Evolutionary conservation across 2,329 filamentous ascomycete genomes (phyloP).

Genomic region (Sporothrix brunneoviolacea): DNA sequence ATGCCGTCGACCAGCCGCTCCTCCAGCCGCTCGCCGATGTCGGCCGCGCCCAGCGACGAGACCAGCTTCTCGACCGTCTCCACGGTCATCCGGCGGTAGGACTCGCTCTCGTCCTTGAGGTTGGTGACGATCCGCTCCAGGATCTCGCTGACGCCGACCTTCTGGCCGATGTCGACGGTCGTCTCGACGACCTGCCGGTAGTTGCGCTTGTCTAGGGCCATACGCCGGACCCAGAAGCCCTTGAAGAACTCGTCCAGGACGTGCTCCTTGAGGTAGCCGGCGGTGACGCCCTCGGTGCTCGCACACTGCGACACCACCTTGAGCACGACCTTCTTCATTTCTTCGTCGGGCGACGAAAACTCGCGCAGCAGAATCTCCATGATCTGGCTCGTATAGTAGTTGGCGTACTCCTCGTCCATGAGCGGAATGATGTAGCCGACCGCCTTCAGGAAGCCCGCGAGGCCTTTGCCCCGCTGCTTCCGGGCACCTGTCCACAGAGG

Average conservation of each 20-base stretch:
- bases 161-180: constrained; percentile 92
- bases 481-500: constrained; percentile 93
- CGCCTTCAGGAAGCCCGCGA: constrained; percentile 93
- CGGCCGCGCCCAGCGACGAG: constrained; percentile 84
- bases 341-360: constrained; percentile 93
- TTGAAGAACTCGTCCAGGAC: constrained; percentile 97
- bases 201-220: constrained; percentile 96
- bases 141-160: constrained; percentile 95
- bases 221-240: constrained; percentile 94
- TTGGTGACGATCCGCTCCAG: constrained; percentile 89
- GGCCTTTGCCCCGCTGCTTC: constrained; percentile 92
- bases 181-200: constrained; percentile 98
- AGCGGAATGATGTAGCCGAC: constrained; percentile 97
- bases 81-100: constrained; percentile 98
- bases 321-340: constrained; percentile 99
- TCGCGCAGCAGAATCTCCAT: constrained; percentile 97
- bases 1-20: constrained; percentile 94
- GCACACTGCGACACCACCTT: constrained; percentile 97
- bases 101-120: constrained; percentile 95
- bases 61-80: constrained; percentile 97
- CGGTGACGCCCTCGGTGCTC: constrained; percentile 88
- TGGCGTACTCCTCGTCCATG: constrained; percentile 99
- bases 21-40: constrained; percentile 87
- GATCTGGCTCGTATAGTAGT: constrained; percentile 97
- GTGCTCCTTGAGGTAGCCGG: constrained; percentile 89